phyloP scores from a whole-genome alignment of 768 basidiomycete species.

The Wakefieldia striispora region DNA sequence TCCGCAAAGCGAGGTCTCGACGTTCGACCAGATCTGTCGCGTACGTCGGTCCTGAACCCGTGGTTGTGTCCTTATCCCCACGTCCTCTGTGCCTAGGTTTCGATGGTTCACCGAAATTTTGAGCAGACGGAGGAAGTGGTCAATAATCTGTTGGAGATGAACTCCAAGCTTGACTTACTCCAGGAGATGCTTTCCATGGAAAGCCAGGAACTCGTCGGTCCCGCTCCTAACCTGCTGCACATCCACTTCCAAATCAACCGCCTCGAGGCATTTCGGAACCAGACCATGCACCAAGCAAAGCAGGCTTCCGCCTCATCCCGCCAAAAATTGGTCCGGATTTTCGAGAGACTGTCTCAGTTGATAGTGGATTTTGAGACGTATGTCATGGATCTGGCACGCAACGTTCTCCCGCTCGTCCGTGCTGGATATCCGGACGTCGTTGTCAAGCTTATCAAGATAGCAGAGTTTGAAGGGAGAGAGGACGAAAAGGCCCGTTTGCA shows the following conservation, averaged over 20 bases:
- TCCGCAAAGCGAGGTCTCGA: constrained; percentile 72
- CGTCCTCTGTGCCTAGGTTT: constrained; percentile 64
- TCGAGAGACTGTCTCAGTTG: constrained; percentile 80
- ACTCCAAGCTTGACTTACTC: constrained; percentile 73
- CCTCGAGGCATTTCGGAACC: constrained; percentile 90
- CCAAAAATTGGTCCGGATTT: constrained; percentile 70
- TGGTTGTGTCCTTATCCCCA: not conserved
- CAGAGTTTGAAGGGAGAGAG: constrained; percentile 87
- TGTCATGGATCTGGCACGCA: constrained; percentile 71
- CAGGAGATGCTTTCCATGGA: constrained; percentile 77
- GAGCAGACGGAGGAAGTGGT: constrained; percentile 96
- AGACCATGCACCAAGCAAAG: constrained; percentile 93
- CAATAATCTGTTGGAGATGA: constrained; percentile 90
- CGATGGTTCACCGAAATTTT: constrained; percentile 93
- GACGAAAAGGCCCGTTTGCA: constrained; percentile 80
- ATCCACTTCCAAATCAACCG: constrained; percentile 92
- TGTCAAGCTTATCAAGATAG: constrained; percentile 89
- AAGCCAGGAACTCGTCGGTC: constrained; percentile 74
- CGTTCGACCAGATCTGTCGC: constrained; percentile 94
- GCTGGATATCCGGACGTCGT: constrained; percentile 82
- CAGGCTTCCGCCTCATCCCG: constrained; percentile 66
- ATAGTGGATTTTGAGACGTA: constrained; percentile 85
- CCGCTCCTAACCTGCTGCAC: constrained; percentile 83
- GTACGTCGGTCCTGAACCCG: constrained; percentile 45
- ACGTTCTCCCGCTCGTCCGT: constrained; percentile 75